These are phyloP conservation scores for Gnaphalium uliginosum DNA, from an alignment of 129 eudicot genomes.

Conservation along the genomic window DNA sequence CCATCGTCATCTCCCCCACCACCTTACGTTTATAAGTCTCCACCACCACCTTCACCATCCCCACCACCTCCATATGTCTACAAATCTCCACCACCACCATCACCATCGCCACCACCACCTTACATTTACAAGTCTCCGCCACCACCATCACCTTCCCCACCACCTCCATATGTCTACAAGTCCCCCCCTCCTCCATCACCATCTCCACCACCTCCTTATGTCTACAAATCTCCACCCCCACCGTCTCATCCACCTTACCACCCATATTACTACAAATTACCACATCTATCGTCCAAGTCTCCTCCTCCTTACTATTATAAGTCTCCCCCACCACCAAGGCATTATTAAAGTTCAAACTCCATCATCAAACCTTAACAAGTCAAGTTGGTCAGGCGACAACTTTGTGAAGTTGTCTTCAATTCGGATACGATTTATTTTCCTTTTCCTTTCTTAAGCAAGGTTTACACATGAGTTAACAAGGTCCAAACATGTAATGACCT, in stretches of 20 bases:
- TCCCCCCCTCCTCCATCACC: constrained; percentile 18
- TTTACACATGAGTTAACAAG: constrained; percentile 17
- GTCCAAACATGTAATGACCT: neutral
- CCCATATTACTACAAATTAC: constrained; percentile 12
- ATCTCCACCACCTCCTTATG: constrained; percentile 1
- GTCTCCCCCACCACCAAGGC: constrained; percentile 23
- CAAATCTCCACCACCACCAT: constrained; percentile 22
- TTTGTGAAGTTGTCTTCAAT: neutral
- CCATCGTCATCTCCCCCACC: too few relatives aligned
- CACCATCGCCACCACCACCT: constrained; percentile 20
- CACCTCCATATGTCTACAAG: constrained; percentile 24
- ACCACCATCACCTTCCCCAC: neutral
- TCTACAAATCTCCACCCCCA: neutral
- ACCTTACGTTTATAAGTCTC: too few relatives aligned
- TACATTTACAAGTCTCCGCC: constrained; percentile 15
- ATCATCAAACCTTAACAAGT: neutral
- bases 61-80: too few relatives aligned
- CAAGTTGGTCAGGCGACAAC: neutral
- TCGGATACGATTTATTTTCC: neutral
- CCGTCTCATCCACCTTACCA: neutral
- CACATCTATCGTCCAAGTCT: constrained; percentile 9
- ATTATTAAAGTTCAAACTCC: constrained; percentile 9
- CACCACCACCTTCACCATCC: too few relatives aligned
- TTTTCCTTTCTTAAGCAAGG: neutral
- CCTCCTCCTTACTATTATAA: constrained; percentile 22